Evolutionary conservation across 1,284 basidiomycete species (phyloP), one percentile per base, ranked within the genome.

Genomic region (Microbotryum lychnidis-dioicae): DNA sequence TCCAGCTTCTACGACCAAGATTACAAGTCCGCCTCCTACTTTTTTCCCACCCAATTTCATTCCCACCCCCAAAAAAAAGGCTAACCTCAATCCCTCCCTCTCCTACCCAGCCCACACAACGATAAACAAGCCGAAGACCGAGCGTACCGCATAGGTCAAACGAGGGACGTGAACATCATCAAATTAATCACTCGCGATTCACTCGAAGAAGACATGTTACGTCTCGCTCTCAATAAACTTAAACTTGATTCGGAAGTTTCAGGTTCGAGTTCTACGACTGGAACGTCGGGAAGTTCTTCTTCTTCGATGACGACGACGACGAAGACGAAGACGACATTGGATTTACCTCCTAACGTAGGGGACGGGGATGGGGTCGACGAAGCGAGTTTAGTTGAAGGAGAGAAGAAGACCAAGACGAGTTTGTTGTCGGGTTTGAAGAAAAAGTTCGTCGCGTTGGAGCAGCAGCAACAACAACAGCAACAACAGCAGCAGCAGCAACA

Each of bases 91-190:
- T 73, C 71, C 49, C 71, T 70, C 42, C 0, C 47, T 0, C 20
- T 21, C 8, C 14, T 14, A 4, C 14, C 1, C 33, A 63, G 65
- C 56, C 77, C 81, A 37, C 81, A 82, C 71, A 82, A 82, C 69
- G 94, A 97, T 77, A 84, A 87, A 65, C 94, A 98, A 77, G 96
- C 96, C 0, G 91, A 94, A 60, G 96, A 99, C 75, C 85, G 96
- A 45, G 92, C 92, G 31, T 98, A 97, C 75, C 87, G 96, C n/a
- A 97, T 99, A 69, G 94, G 91, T 20, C 92, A 96, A 75, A 90
- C 87, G 72, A 83, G 85, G 57, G 85, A 92, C 60, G 91, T 96
- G 5, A 73, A 68, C 5, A 74, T 98, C 5, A 84, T 97, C 73
- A 57, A 58, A 31, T 62, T 59, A 18, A 67, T 66, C 51, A 66